Conservation (phyloP, 495 filamentous ascomycete species). For the Neurospora sp. region DNA sequence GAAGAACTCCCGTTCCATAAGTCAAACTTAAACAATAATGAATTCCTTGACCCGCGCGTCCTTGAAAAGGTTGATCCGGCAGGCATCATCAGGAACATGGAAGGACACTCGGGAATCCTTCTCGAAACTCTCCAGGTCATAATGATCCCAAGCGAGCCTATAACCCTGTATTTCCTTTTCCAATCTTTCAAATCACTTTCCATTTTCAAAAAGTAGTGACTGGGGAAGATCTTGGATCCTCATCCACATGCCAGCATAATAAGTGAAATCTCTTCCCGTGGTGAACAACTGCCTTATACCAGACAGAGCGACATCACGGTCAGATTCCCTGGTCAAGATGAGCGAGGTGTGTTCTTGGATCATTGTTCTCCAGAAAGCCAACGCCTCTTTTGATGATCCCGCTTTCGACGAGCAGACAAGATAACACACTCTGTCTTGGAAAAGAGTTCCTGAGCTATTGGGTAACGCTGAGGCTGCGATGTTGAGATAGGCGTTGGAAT, state of each 20-base stretch:
- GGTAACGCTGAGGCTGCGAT: neutral
- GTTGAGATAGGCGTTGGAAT: conserved; percentile 1
- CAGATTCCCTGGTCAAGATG: neutral
- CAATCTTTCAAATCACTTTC: too few species aligned
- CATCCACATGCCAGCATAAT: conserved; percentile 8
- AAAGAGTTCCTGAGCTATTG: neutral
- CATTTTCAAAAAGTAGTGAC: too few species aligned
- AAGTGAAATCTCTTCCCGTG: neutral
- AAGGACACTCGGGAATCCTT: neutral
- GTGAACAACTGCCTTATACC: neutral
- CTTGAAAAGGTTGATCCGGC: neutral
- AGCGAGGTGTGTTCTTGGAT: neutral
- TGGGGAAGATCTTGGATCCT: conserved; percentile 6
- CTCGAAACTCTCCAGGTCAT: neutral
- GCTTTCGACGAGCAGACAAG: neutral
- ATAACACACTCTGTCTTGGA: neutral
- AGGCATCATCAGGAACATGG: neutral
- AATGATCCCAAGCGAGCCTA: neutral
- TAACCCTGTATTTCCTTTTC: too few species aligned
- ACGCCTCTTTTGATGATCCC: neutral
- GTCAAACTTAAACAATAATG: neutral
- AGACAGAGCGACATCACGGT: neutral
- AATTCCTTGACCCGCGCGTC: neutral
- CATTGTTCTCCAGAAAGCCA: neutral
- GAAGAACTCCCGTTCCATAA: rapidly evolving